A percentile compares a stretch with the other conserved stretches of the same genome.
Evolutionary conservation across 768 basidiomycete species (phyloP).

Genomic region (Lentinula aciculospora): DNA sequence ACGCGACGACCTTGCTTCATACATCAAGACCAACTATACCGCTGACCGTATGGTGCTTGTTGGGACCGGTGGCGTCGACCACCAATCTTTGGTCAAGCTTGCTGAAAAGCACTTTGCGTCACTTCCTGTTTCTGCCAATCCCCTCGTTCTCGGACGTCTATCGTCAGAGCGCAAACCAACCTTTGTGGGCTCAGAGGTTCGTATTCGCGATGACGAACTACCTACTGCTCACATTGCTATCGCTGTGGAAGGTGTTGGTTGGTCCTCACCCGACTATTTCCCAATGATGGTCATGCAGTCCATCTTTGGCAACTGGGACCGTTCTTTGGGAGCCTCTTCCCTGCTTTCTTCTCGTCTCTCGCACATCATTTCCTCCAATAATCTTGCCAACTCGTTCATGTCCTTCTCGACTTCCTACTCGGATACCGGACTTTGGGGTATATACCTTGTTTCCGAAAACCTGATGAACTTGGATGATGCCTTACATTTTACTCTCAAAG

Average conservation of each 20-base stretch:
- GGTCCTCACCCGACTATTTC: constrained; percentile 98
- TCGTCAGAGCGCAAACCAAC: constrained; percentile 63
- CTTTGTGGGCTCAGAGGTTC: constrained; percentile 94
- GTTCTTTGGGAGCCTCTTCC: constrained; percentile 86
- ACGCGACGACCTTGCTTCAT: constrained; percentile 79
- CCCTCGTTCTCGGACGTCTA: constrained; percentile 81
- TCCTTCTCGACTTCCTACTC: constrained; percentile 98
- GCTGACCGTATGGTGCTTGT: constrained; percentile 99
- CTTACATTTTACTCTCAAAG: constrained; percentile 87
- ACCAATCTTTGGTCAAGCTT: constrained; percentile 86
- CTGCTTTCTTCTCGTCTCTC: constrained; percentile 88
- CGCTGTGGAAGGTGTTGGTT: constrained; percentile 96
- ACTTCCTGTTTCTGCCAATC: constrained; percentile 82
- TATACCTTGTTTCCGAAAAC: constrained; percentile 96
- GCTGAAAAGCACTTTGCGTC: constrained; percentile 91
- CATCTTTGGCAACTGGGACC: constrained; percentile 99
- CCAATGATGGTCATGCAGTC: constrained; percentile 98
- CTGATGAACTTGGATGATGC: constrained; percentile 90
- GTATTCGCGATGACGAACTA: constrained; percentile 88
- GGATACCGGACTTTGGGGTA: constrained; percentile 98
- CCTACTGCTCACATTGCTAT: constrained; percentile 91
- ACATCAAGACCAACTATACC: constrained; percentile 98
- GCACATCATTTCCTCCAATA: constrained; percentile 85
- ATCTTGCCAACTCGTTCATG: constrained; percentile 99
- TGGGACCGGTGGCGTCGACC: constrained; percentile 93